Evolutionary conservation across 768 basidiomycete genomes (phyloP), one percentile per base, ranked within the genome.

Genomic region (Coprinopsis strossmayeri): DNA sequence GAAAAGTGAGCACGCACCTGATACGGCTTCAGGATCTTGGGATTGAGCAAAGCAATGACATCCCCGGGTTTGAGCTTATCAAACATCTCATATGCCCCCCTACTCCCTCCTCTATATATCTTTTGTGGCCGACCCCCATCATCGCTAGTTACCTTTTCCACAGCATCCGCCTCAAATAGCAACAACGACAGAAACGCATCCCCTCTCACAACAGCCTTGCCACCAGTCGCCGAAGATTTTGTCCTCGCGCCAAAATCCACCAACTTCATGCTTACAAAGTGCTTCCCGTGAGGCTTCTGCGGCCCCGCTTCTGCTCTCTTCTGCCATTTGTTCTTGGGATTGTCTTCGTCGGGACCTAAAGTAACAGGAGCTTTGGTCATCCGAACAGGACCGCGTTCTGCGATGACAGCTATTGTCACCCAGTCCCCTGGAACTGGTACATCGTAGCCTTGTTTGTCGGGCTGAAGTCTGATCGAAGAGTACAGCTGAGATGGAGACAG

Each of bases 341-440:
- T 69, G 15, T 66, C 69, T 4, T 71, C 74, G 41, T 79, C 76
- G 23, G 70, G 71, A 26, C 66, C 76, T 5, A 77, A 61, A 11
- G 74, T 61, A 17, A 84, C 79, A 42, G 85, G 86, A 25, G 84
- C 82, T 49, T 76, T 78, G 40, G 75, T 89, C 55, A 82, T 77
- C 54, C 78, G 82, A 60, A 94, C 70, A 5, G 83, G 84, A 2
- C 91, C 84, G 18, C 92, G 80, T 62, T 95, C 91, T 1, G 93
- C 95, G 12, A 99, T 82, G 3, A 98, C 94, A 1, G 91, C 95
- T 40, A 99, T 90, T 4, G 93, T 94, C 34, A 97, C 77, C 88
- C 91, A 98, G 64, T 98, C 96, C 2, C 89, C 89, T 4, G 80
- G 78, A 1, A 97, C 84, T 9, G 95, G 94, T 1, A 99, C 79